phyloP scores from a whole-genome alignment of 768 basidiomycete species.

The Lentinula aciculospora region DNA sequence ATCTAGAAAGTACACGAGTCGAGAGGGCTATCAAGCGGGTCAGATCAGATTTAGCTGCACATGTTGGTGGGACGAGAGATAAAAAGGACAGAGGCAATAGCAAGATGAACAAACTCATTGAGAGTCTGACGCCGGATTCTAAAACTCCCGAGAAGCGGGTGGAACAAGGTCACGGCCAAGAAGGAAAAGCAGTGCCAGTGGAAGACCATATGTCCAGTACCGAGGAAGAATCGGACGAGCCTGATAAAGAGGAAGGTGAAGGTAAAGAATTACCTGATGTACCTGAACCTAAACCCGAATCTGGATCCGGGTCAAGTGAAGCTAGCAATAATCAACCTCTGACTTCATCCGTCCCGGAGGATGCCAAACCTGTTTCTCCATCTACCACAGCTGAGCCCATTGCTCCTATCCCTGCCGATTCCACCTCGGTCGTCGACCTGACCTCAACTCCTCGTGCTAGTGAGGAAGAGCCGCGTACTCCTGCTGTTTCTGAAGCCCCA shows the following conservation, averaged over 20 bases:
- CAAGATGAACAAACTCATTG: slow-evolving; percentile 4
- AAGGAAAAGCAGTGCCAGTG: slow-evolving; percentile 11
- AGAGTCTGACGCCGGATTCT: background rate
- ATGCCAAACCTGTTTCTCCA: slow-evolving; percentile 8
- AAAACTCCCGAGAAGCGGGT: slow-evolving; percentile 4
- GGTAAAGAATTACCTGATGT: slow-evolving; percentile 4
- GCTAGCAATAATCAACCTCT: background rate
- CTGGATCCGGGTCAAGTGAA: slow-evolving; percentile 1
- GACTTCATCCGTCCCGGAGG: background rate
- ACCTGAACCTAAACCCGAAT: slow-evolving; percentile 1
- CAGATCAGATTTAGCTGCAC: slow-evolving; percentile 77
- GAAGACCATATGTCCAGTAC: background rate
- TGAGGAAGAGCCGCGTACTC: slow-evolving; percentile 4
- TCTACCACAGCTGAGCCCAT: background rate
- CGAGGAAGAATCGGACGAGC: background rate
- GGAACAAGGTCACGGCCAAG: slow-evolving; percentile 10
- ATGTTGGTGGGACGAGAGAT: slow-evolving; percentile 34
- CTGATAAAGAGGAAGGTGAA: slow-evolving; percentile 8
- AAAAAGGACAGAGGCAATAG: slow-evolving; percentile 7
- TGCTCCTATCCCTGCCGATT: background rate
- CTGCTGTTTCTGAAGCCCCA: slow-evolving; percentile 18
- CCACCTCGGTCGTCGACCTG: background rate
- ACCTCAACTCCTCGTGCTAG: slow-evolving; percentile 8
- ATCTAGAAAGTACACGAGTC: slow-evolving; percentile 80
- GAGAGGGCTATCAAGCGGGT: slow-evolving; percentile 88